Percentiles rank a stretch among this genome's conserved stretches.
Conservation (phyloP, 805 yeast genomes). For the Cyberlindnera mississippiensis region DNA sequence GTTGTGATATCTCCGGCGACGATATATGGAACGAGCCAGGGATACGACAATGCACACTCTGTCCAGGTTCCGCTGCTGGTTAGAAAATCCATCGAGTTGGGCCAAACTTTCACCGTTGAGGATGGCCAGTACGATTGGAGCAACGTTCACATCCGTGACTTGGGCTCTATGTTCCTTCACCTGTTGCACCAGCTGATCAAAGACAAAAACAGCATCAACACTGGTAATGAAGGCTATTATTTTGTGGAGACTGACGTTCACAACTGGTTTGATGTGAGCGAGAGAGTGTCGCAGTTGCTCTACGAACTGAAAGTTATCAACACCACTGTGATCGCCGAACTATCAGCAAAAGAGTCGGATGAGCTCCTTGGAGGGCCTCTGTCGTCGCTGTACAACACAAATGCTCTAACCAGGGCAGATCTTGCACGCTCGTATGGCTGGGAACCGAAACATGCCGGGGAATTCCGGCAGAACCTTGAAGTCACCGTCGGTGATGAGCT, state of each 20-base stretch:
- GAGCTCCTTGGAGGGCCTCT: slow-evolving; percentile 15
- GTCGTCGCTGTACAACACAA: slow-evolving; percentile 28
- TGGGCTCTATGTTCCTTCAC: slow-evolving; percentile 30
- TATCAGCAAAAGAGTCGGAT: slow-evolving; percentile 19
- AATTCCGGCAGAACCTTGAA: slow-evolving; percentile 10
- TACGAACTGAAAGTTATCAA: slow-evolving; percentile 14
- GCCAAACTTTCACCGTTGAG: slow-evolving; percentile 28
- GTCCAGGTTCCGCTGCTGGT: slow-evolving; percentile 31
- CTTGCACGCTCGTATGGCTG: slow-evolving; percentile 30
- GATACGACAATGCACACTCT: slow-evolving; percentile 30
- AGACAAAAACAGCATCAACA: slow-evolving; percentile 24
- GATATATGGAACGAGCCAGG: slow-evolving; percentile 33
- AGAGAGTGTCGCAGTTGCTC: slow-evolving; percentile 24
- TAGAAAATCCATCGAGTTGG: slow-evolving; percentile 18
- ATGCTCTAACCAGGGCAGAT: slow-evolving; percentile 29
- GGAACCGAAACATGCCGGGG: slow-evolving; percentile 20
- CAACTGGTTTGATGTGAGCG: slow-evolving; percentile 30
- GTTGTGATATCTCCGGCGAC: slow-evolving; percentile 34
- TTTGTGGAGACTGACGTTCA: slow-evolving; percentile 32
- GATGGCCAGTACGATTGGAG: slow-evolving; percentile 34
- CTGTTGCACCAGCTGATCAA: slow-evolving; percentile 24
- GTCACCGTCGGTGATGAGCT: slow-evolving; percentile 4
- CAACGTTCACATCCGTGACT: slow-evolving; percentile 33
- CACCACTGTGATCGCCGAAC: slow-evolving; percentile 18
- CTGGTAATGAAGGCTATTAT: slow-evolving; percentile 34